Base-by-base conservation (phyloP, 2,329 filamentous ascomycete species). In the Aciculosporium take region DNA sequence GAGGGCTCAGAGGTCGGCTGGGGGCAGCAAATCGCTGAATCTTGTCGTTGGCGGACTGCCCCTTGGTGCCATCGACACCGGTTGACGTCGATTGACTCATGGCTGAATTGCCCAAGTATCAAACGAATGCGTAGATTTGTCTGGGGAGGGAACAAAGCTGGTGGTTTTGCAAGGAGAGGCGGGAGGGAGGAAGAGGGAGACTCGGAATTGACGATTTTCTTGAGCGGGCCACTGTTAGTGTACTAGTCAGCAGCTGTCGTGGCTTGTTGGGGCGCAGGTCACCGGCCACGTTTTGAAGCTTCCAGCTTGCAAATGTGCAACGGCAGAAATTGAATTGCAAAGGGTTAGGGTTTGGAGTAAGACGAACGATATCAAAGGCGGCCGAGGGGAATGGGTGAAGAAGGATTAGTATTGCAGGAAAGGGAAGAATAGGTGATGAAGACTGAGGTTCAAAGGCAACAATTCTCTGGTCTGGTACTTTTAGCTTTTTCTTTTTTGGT, bases 21-120 rank as follows among this genome's bases (percentile, higher is more conserved):
- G 91, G 86, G 57, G 89, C 86, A 56, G 81, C 77, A 67, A 98
- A 98, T 56, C 91, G 87, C 66, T 84, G 82, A 69, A 98, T 96
- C 72, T 96, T 96, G 74, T 98, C 91, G 74, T 98, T 95, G 66
- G 85, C 88, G 62, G 83, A 86, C 50, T 73, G 60, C 50, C 67
- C 67, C 53, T 68, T 60, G 55, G 62, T 62, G 59, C 69, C 69
- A 57, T 67, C 69, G 56, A 64, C 63, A 57, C 65, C 63, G 55
- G 64, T 66, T 49, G 67, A 55, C 53, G 67, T 57, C 50, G 68
- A 62, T 49, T 49, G 49, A 64, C 74, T 66, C 72, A 81, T 81
- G 58, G 33, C 43, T 45, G 38, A 41, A 27, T 9, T 47, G 44
- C 40, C 37, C 20, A 34, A 8, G 43, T 45, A 36, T 40, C 45